phyloP scores from a whole-genome alignment of 2,329 filamentous ascomycete species.

The Geosmithia morbida region DNA sequence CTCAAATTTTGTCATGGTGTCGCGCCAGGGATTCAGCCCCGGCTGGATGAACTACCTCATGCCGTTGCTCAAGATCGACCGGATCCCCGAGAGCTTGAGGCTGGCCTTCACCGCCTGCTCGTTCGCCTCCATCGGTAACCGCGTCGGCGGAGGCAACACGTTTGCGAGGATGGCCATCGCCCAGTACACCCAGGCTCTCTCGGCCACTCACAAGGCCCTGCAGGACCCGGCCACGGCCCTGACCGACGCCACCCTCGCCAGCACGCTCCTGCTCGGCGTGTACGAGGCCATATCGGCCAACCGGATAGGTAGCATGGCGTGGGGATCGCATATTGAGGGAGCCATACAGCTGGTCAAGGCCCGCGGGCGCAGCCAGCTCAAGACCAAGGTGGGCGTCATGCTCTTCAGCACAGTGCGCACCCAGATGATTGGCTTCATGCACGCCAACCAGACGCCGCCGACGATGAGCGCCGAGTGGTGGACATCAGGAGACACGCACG shows the following conservation, averaged over 20 bases:
- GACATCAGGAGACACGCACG: slow-evolving; percentile 36
- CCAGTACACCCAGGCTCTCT: slow-evolving; percentile 40
- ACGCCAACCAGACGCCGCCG: slow-evolving; percentile 36
- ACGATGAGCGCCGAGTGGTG: slow-evolving; percentile 44
- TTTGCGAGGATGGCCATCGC: slow-evolving; percentile 26
- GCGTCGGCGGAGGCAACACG: slow-evolving; percentile 18
- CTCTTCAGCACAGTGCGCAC: slow-evolving; percentile 46
- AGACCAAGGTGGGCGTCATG: slow-evolving; percentile 34
- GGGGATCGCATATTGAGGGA: slow-evolving; percentile 50
- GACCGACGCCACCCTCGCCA: slow-evolving; percentile 42
- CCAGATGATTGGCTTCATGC: slow-evolving; percentile 42
- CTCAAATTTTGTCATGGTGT: slow-evolving; percentile 43
- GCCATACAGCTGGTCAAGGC: slow-evolving; percentile 46
- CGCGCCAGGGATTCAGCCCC: slow-evolving; percentile 30
- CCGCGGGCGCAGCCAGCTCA: slow-evolving; percentile 38
- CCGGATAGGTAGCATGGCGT: slow-evolving; percentile 38
- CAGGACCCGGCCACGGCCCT: slow-evolving; percentile 31
- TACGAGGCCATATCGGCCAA: slow-evolving; percentile 47
- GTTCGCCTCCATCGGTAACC: slow-evolving; percentile 40
- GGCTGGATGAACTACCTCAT: slow-evolving; percentile 46
- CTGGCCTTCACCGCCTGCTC: slow-evolving; percentile 46
- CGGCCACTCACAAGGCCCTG: slow-evolving; percentile 36
- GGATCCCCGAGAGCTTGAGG: slow-evolving; percentile 30
- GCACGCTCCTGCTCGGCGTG: slow-evolving; percentile 43
- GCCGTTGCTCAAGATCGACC: slow-evolving; percentile 34